Conservation (phyloP, 129 eudicot species). For the Artemisia tridentata region DNA sequence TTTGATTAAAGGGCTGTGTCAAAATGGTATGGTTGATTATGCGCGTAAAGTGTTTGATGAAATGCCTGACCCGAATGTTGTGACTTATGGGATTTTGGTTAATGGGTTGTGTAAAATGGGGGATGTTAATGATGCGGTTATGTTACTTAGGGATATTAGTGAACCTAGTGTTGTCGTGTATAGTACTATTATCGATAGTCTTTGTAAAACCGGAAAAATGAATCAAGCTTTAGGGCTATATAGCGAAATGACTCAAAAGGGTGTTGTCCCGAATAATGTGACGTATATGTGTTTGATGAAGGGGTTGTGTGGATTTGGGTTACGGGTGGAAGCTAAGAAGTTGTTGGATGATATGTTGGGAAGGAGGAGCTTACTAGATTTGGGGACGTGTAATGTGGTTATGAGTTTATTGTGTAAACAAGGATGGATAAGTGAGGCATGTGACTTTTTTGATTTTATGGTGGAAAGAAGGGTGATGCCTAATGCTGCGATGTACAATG, state of each 20-base stretch:
- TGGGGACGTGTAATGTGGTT: conserved; percentile 21
- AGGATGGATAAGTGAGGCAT: conserved; percentile 20
- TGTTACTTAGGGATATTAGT: conserved; percentile 5
- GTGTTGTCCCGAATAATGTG: conserved; percentile 28
- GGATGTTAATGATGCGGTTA: conserved; percentile 15
- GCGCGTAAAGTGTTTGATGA: conserved; percentile 29
- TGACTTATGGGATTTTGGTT: conserved; percentile 28
- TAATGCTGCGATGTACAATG: conserved; percentile 24
- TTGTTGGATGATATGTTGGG: conserved; percentile 27
- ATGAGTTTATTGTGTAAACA: conserved; percentile 19
- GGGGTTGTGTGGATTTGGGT: conserved; percentile 28
- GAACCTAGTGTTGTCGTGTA: conserved; percentile 3
- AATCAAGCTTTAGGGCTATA: conserved; percentile 15
- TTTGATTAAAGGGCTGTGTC: conserved; percentile 30
- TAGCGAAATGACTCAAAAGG: conserved; percentile 27
- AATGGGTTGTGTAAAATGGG: conserved; percentile 35
- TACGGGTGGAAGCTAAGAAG: conserved; percentile 20
- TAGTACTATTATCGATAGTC: conserved; percentile 19
- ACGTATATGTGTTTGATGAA: conserved; percentile 31
- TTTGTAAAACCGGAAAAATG: conserved; percentile 21
- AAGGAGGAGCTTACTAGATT: conserved; percentile 11
- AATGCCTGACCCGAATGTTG: conserved; percentile 18
- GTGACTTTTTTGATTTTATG: conserved; percentile 24
- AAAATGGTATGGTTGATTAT: conserved; percentile 5
- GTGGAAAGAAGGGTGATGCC: conserved; percentile 22